Base-by-base conservation (phyloP, 2,329 filamentous ascomycete genomes). In the Cercospora berteroae region DNA sequence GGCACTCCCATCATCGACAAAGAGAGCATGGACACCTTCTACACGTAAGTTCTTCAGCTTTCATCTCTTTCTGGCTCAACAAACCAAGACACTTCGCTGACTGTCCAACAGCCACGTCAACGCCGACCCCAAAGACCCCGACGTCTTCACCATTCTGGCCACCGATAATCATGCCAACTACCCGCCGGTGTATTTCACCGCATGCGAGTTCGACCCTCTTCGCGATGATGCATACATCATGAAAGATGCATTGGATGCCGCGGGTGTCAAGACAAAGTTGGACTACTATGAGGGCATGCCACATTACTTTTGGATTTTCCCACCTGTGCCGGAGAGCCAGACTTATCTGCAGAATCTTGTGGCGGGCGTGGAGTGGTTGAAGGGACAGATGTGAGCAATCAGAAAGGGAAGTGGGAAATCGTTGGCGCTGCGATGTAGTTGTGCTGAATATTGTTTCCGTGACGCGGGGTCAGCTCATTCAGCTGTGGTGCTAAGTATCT, bases 221-320 rank as follows among this genome's bases (percentile, higher is more conserved):
- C 74, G 85, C 7, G 85, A 87, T 68, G 84, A 86, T 65, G 82
- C 77, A 0, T 69, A 86, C 33, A 80, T 86, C 0, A 86, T 86
- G 71, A 84, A 85, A 72, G 74, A 78, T 56, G 72, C 81, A 2
- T 70, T 87, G 69, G 76, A 80, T 31, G 82, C 83, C 55, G 79
- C 82, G 0, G 79, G 74, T 4, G 65, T 67, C 3, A 63, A 63
- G 23, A 63, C 62, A 16, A 67, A 67, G 39, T 56, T 63, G 50
- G 65, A 67, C 6, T 62, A 64, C 16, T 67, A 67, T 16, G 20
- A 62, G 55, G 81, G 81, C 0, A 72, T 81, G 62, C 79, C 79
- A 12, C 81, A 82, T 73, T 78, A 79, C 74, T 71, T 85, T 23
- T 73, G 74, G 64, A 73, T 72, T 48, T 76, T 79, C 62, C 71